These are phyloP conservation scores for Coleophoma eucalyptorum DNA, from an alignment of 2,329 filamentous ascomycete genomes.

Conservation along the genomic window DNA sequence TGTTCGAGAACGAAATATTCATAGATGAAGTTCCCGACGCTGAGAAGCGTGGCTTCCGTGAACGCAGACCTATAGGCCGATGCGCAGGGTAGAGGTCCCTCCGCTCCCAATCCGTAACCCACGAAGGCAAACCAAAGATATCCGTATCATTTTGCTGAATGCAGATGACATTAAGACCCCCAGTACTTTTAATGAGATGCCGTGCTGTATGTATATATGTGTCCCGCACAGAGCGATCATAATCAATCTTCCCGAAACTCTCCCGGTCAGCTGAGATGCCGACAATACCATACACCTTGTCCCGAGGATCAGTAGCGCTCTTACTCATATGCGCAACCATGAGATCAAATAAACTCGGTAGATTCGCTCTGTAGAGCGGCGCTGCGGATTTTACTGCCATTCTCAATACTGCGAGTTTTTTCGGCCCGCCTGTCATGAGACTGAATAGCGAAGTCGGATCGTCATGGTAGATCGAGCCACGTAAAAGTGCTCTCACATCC, in stretches of 20 bases:
- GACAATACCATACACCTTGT: conserved; percentile 11
- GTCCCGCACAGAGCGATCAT: conserved; percentile 3
- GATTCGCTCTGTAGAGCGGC: background rate
- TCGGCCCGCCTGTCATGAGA: conserved; percentile 7
- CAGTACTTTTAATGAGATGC: conserved; percentile 2
- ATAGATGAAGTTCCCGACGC: background rate
- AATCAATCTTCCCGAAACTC: conserved; percentile 7
- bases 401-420: background rate
- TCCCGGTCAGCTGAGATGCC: conserved; percentile 5
- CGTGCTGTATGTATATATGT: background rate
- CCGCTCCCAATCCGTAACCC: conserved; percentile 9
- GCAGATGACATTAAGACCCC: background rate
- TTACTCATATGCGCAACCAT: conserved; percentile 5
- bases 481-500: background rate
- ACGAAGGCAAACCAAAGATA: conserved; percentile 3
- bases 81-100: conserved; percentile 5
- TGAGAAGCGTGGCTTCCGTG: conserved; percentile 2
- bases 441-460: conserved; percentile 4
- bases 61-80: conserved; percentile 3
- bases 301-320: conserved; percentile 1
- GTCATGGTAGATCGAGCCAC: conserved; percentile 1
- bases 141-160: conserved; percentile 8
- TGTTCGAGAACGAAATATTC: background rate
- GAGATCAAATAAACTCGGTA: conserved; percentile 1
- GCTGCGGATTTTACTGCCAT: background rate